Percentiles rank a stretch among this genome's conserved stretches.
These are phyloP conservation scores for Sisymbrium irio DNA, from an alignment of 345 rosid genomes.

Conservation along the genomic window DNA sequence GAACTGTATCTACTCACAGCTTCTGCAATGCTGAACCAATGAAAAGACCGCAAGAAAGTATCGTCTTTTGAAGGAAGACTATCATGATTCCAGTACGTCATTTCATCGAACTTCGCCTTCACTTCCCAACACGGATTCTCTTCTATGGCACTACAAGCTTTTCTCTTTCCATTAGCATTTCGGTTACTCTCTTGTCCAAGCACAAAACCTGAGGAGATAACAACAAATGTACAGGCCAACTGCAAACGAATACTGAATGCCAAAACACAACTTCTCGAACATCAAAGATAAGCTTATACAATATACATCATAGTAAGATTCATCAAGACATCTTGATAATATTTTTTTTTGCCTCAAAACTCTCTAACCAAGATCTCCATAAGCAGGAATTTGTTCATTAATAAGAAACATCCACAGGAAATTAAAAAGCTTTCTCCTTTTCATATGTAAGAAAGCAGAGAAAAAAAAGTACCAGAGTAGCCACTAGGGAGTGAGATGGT, in stretches of 20 bases:
- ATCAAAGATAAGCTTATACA: neutral
- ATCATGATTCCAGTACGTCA: constrained; percentile 92
- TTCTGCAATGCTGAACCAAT: constrained; percentile 69
- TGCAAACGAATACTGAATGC: neutral
- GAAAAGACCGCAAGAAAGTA: constrained; percentile 65
- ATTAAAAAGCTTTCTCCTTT: neutral
- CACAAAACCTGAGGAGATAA: constrained; percentile 54
- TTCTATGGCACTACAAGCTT: constrained; percentile 43
- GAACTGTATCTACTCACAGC: constrained; percentile 49
- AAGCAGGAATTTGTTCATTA: neutral
- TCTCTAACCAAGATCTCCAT: neutral
- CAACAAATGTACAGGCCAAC: constrained; percentile 1
- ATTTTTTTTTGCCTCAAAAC: neutral
- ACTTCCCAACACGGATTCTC: constrained; percentile 56
- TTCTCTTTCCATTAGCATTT: constrained; percentile 43
- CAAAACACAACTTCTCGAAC: neutral
- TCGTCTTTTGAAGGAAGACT: constrained; percentile 74
- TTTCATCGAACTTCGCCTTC: constrained; percentile 65
- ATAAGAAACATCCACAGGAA: neutral
- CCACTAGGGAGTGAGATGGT: constrained; percentile 61
- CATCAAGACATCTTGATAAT: neutral
- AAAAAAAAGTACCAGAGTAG: constrained; percentile 54
- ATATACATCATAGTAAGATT: neutral
- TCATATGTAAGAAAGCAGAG: neutral
- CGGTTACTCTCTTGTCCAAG: constrained; percentile 51